Evolutionary conservation across 331 rosid species (phyloP), one percentile per base, ranked within the genome.

Genomic region (Pyracantha coccinea): DNA sequence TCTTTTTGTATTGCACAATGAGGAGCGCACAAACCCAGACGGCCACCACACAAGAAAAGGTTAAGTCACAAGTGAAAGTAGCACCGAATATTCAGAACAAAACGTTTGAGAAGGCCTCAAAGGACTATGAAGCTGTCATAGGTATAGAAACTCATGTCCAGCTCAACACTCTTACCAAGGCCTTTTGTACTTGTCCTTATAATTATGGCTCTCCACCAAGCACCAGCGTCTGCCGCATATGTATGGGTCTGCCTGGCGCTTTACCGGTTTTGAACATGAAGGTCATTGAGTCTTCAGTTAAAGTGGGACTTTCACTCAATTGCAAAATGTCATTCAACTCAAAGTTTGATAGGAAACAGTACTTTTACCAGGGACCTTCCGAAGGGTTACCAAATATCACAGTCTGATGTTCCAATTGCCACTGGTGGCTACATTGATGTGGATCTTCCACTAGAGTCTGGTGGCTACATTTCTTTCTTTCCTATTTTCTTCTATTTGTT

Each of bases 241-340:
- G 99, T 55, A 90, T 94, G 99, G 99, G 99, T 19, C 85, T 94
- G 63, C 99, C 99, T 9, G 97, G 99, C 41, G 89, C 99, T 75
- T 82, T 94, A 55, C 96, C 96, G 1, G 94, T 94, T 78, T 70
- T 94, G 84, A 94, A 90, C 80, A 83, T 91, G 33, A 94, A 84
- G 83, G 87, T 88, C 78, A 86, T 90, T 71, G 92, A 87, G 20
- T 88, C 80, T 82, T 95, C 96, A 24, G 85, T 94, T 15, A 91
- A 88, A 74, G 70, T 92, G 63, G 96, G 96, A 0, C 93, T 88
- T 72, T 97, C 99, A 23, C 93, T 94, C 72, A 94, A 94, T 72
- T 91, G 97, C 73, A 90, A 89, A 52, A 71, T 94, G 80, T 79
- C 93, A 79, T 76, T 90, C 53, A 82, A 88, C 80, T 94, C 98